Evolutionary conservation across 768 basidiomycete genomes (phyloP).

Genomic region (Lyophyllum decastes): DNA sequence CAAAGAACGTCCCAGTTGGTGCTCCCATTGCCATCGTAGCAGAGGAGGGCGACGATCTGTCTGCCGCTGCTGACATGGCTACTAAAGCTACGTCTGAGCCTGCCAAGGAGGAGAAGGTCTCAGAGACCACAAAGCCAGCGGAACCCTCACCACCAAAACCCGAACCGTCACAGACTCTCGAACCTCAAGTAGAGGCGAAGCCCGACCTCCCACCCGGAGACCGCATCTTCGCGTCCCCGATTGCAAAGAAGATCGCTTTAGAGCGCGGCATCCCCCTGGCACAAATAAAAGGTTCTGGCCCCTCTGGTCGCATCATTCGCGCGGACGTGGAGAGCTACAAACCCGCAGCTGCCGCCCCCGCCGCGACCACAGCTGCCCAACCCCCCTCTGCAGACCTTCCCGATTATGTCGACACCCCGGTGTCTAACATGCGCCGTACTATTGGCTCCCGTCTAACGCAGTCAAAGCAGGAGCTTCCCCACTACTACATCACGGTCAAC

Average conservation of each 20-base stretch:
- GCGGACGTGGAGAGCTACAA: slow-evolving; percentile 94
- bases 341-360: slow-evolving; percentile 45
- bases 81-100: slow-evolving; percentile 55
- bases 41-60: slow-evolving; percentile 94
- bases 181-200: slow-evolving; percentile 43
- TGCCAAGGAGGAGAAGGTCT: slow-evolving; percentile 34
- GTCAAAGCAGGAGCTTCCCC: slow-evolving; percentile 93
- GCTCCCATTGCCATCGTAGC: slow-evolving; percentile 87
- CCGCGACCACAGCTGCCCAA: slow-evolving; percentile 47
- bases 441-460: slow-evolving; percentile 90
- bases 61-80: slow-evolving; percentile 76
- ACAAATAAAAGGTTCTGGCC: slow-evolving; percentile 91
- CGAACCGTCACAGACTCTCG: slow-evolving; percentile 30
- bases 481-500: slow-evolving; percentile 95
- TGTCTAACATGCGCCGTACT: slow-evolving; percentile 92
- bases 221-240: slow-evolving; percentile 91
- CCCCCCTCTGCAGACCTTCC: slow-evolving; percentile 51
- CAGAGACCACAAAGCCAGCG: slow-evolving; percentile 19
- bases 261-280: slow-evolving; percentile 91
- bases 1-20: slow-evolving; percentile 88
- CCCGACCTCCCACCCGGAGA: slow-evolving; percentile 65
- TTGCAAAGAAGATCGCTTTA: slow-evolving; percentile 96
- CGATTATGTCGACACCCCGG: slow-evolving; percentile 88
- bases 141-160: slow-evolving; percentile 25
- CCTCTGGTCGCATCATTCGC: slow-evolving; percentile 90